These are phyloP conservation scores for Hypocreales sp. DNA, from an alignment of 2,329 filamentous ascomycete genomes.

Conservation along the genomic window DNA sequence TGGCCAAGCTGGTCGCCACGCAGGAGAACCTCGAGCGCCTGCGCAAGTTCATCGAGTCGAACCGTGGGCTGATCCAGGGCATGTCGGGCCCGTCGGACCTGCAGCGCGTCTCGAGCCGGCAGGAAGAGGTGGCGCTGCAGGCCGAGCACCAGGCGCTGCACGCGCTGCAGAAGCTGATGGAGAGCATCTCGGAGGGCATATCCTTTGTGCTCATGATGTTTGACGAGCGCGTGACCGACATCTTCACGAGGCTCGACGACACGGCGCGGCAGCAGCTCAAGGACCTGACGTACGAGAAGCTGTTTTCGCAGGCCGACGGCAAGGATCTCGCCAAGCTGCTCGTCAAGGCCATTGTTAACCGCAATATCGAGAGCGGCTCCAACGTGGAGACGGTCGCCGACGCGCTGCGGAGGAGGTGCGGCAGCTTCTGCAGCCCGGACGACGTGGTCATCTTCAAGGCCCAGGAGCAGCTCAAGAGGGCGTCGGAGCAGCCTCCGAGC, in stretches of 20 bases:
- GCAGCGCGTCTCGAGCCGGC: conserved; percentile 60
- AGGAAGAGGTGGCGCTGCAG: conserved; percentile 84
- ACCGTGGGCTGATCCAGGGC: conserved; percentile 84
- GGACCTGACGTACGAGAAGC: conserved; percentile 69
- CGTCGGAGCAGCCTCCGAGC: conserved; percentile 61
- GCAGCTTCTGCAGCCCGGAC: conserved; percentile 93
- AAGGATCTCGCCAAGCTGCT: conserved; percentile 85
- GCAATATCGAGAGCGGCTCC: conserved; percentile 90
- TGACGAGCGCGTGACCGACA: conserved; percentile 83
- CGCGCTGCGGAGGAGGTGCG: conserved; percentile 78
- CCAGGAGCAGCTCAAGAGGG: conserved; percentile 83
- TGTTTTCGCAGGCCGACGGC: conserved; percentile 68
- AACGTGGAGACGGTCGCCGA: conserved; percentile 97
- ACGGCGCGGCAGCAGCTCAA: conserved; percentile 52
- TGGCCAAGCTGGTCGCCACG: conserved; percentile 55
- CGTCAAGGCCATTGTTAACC: conserved; percentile 95
- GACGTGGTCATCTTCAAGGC: conserved; percentile 98
- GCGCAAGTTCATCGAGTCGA: conserved; percentile 69
- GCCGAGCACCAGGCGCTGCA: conserved; percentile 89
- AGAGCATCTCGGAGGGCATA: conserved; percentile 88
- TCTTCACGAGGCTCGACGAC: conserved; percentile 62
- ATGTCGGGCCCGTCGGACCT: conserved; percentile 80
- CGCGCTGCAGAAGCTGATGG: conserved; percentile 70
- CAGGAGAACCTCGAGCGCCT: conserved; percentile 71
- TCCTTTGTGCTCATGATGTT: conserved; percentile 92